Percentiles rank a stretch among this genome's conserved stretches.
Conservation (phyloP, 1,284 basidiomycete genomes). For the Pseudozyma pruni region DNA sequence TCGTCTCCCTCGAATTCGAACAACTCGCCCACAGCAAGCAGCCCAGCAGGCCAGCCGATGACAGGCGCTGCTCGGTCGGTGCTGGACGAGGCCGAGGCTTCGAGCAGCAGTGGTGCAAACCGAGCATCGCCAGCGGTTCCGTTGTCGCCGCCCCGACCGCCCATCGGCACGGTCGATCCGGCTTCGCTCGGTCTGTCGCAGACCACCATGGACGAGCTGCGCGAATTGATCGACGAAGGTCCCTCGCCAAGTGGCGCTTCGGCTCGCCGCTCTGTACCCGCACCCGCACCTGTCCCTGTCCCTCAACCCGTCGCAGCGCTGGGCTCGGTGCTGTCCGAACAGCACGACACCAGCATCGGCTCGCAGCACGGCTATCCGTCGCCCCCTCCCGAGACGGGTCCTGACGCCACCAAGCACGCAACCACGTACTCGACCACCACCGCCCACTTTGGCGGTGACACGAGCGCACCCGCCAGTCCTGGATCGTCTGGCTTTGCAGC, state of each 20-base stretch:
- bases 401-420: conserved; percentile 12
- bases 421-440: conserved; percentile 27
- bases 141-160: conserved; percentile 1
- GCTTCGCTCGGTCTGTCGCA: conserved; percentile 47
- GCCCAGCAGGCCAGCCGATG: conserved; percentile 1
- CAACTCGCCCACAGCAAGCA: conserved; percentile 2
- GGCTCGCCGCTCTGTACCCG: conserved; percentile 13
- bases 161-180: conserved; percentile 17
- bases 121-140: conserved; percentile 1
- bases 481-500: conserved; percentile 24
- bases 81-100: conserved; percentile 30
- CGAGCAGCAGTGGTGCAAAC: conserved; percentile 1
- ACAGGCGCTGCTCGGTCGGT: conserved; percentile 22
- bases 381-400: conserved; percentile 25
- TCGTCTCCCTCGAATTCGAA: conserved; percentile 12
- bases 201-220: conserved; percentile 54
- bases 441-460: conserved; percentile 11
- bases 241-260: conserved; percentile 13
- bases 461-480: conserved; percentile 19
- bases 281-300: conserved; percentile 36
- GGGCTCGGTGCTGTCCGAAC: conserved; percentile 21
- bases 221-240: conserved; percentile 55
- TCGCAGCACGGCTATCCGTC: conserved; percentile 40
- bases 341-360: conserved; percentile 22
- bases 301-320: conserved; percentile 38